Base-by-base conservation (phyloP, 2,329 filamentous ascomycete genomes). In the Botrytis pseudocinerea region DNA sequence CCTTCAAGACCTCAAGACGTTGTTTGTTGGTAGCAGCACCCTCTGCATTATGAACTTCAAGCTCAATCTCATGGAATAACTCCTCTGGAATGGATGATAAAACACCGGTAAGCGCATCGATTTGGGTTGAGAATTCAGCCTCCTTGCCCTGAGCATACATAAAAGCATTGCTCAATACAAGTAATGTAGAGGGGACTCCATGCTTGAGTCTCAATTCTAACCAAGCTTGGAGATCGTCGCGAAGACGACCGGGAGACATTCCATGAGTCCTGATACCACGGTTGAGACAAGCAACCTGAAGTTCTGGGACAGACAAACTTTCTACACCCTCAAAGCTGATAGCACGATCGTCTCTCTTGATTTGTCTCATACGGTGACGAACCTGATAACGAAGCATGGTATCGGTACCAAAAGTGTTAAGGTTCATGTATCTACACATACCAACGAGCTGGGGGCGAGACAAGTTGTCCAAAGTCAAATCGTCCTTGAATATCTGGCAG, bases 11-110 rank as follows among this genome's bases (percentile, higher is more conserved):
- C 85, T 99, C 96, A 60, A 99, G 92, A 82, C 96, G 92, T 87
- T 98, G 96, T 88, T 97, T 98, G 89, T 99, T 99, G 77, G 96
- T 99, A 38, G 96, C 96, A 18, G 95, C 95, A 75, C 96, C 96
- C 84, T 99, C 96, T 66, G 95, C 95, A 75, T 92, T 97, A 87
- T 98, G 94, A 16, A 99, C 94, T 85, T 99, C 96, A 46, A 99
- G 92, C 84, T 98, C 96, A 76, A 99, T 98, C 86, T 99, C 96
- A 87, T 99, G 96, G 93, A 97, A 99, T 59, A 99, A 88, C 83
- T 99, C 96, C 83, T 99, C 96, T 4, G 96, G 96, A 75, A 99
- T 98, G 74, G 93, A 95, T 59, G 93, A 97, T 59, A 99, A 86
- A 8, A 99, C 96, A 72, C 94, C 93, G 74, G 95, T 93, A 66